Conservation (phyloP, 164 flowering plant genomes). For the Nymphaea thermarum region DNA sequence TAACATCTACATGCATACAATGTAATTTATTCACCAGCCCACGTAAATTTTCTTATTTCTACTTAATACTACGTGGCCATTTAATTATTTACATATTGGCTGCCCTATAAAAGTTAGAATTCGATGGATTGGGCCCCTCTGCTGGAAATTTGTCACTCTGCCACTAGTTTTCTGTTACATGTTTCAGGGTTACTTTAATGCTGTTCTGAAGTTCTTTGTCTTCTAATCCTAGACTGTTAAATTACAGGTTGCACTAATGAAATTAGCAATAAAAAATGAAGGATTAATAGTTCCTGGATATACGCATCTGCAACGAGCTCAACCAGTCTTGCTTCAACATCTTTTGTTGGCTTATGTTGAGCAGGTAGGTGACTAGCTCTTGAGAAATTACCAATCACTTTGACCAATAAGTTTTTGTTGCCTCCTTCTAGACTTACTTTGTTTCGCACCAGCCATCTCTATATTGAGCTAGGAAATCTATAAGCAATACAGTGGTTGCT, state of each 20-base stretch:
- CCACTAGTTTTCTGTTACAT: background rate
- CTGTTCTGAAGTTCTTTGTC: background rate
- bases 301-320: constrained; percentile 96
- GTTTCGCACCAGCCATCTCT: too few relatives aligned
- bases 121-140: too few relatives aligned
- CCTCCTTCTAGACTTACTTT: too few relatives aligned
- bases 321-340: constrained; percentile 86
- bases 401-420: too few relatives aligned
- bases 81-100: background rate
- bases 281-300: constrained; percentile 93
- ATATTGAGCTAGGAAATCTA: too few relatives aligned
- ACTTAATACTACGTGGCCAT: background rate
- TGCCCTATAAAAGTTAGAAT: too few relatives aligned
- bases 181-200: background rate
- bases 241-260: constrained; percentile 54
- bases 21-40: too few relatives aligned
- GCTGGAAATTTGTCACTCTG: background rate
- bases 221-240: background rate
- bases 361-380: constrained; percentile 37
- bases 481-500: too few relatives aligned
- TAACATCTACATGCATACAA: too few relatives aligned
- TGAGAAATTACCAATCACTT: background rate
- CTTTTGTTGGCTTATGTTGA: constrained; percentile 89
- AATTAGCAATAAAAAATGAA: constrained; percentile 60
- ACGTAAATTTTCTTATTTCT: background rate